Evolutionary conservation across 2,329 filamentous ascomycete genomes (phyloP), one percentile per base, ranked within the genome.

Genomic region (Ophiocordyceps camponoti-floridani): DNA sequence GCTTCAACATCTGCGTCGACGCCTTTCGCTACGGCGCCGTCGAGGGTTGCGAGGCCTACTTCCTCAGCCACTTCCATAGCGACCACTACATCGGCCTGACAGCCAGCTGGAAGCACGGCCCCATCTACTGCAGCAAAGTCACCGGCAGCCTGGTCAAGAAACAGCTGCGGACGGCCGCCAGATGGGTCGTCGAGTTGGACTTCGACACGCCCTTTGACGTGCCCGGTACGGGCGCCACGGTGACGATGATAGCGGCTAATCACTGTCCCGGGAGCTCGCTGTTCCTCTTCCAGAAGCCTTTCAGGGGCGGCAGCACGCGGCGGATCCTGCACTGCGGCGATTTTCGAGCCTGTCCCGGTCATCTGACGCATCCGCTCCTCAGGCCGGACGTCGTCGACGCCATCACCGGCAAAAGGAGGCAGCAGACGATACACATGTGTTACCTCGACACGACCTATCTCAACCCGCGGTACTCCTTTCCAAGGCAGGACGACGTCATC

Each of bases 361-460:
- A 98, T 55, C 68, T 95, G 7, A 68, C 74, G 38, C 91, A 98
- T 62, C 82, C 86, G 1, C 69, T 91, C 0, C 68, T 98, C 4
- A 78, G 77, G 50, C 86, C 91, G 0, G 77, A 93, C 23, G 67
- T 79, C 1, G 54, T 80, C 14, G 84, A 94, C 53, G 66, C 72
- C 2, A 65, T 83, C 9, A 79, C 77, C 0, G 84, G 85, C 1
- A 83, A 82, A 58, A 67, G 66, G 1, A 78, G 70, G 47, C 82
- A 91, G 55, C 91, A 96, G 57, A 85, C 81, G 54, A 87, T 98
- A 45, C 89, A 98, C 55, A 78, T 89, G 27, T 96, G 91, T 64
- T 98, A 98, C 58, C 76, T 98, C 9, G 91, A 98, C 58, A 98
- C 91, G 0, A 98, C 91, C 0, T 98, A 98, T 58, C 72, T 98